A percentile compares a stretch with the other conserved stretches of the same genome.
Conservation (phyloP, 129 eudicot genomes). For the Flaveria sonorensis region DNA sequence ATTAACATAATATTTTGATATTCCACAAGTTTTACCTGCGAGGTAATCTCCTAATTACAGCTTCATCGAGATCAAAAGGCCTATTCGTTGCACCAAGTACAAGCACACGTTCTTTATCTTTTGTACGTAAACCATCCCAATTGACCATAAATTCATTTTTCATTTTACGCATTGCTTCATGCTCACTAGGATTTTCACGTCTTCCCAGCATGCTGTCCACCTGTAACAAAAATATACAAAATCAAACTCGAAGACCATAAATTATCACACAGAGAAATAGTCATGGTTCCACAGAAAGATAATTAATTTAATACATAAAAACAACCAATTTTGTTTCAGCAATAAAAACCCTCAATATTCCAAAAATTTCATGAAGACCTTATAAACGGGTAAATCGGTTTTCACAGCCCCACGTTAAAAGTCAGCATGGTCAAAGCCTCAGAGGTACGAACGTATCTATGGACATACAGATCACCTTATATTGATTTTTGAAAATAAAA, state of each 20-base stretch:
- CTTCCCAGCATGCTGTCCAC: constrained; percentile 98
- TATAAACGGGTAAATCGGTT: background rate
- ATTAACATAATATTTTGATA: background rate
- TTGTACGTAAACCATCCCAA: constrained; percentile 88
- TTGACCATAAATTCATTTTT: constrained; percentile 91
- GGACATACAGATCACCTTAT: background rate
- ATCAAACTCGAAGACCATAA: background rate
- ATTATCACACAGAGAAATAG: background rate
- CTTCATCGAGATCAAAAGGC: constrained; percentile 96
- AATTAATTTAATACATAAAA: background rate
- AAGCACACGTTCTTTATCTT: constrained; percentile 82
- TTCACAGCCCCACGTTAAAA: background rate
- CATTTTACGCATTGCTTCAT: constrained; percentile 96
- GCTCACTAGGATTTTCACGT: constrained; percentile 92
- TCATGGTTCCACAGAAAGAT: background rate
- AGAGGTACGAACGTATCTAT: background rate
- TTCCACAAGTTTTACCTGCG: constrained; percentile 50
- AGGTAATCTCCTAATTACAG: constrained; percentile 85
- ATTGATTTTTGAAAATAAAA: background rate
- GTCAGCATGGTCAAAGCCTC: background rate
- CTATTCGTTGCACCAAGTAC: constrained; percentile 90
- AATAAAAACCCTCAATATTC: constrained; percentile 1
- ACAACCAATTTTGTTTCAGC: background rate
- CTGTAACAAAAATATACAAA: constrained; percentile 33
- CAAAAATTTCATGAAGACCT: background rate